Base-by-base conservation (phyloP, 768 basidiomycete genomes). In the Pleurotus pulmonarius region DNA sequence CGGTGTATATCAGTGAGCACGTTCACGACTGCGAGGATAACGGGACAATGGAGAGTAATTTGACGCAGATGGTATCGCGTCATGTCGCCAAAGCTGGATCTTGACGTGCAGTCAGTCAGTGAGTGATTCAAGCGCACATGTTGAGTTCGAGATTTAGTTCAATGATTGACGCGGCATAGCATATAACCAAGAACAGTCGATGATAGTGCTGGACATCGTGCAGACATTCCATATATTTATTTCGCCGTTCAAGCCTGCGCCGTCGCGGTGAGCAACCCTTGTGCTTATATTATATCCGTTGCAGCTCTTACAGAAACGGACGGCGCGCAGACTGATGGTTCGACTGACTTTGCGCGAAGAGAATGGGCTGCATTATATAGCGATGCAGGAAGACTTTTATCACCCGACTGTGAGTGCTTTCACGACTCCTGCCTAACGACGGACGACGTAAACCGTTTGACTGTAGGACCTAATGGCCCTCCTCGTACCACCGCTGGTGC, bases 61-160 rank as follows among this genome's bases (percentile, higher is more conserved):
- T 56, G 38, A 2, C 20, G 12, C 53, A 83, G 83, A 61, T 87
- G 84, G 83, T 85, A 85, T 65, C 81, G 86, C 49, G 71, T 87
- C 34, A 66, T 85, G 64, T 86, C 83, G 11, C 86, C 85, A 0
- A 60, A 66, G 20, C 72, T 80, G 20, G 66, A 76, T 7, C 60
- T 80, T 37, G 58, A 71, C 1, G 70, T 83, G 2, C 64, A 70
- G 6, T 73, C 65, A 54, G 72, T 82, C 56, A 73, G 82, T 81
- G 55, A 69, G 79, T 71, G 47, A 25, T 34, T 34, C 29, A 0
- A 34, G 29, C 29, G 29, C 29, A 51, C 20, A n/a, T 5, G 5
- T 29, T 48, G 22, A 56, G 12, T 3, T 8, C 20, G 54, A 9
- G 12, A n/a, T 34, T 7, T 8, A 3, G 20, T 37, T 37, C 37